Percentiles rank a stretch among this genome's conserved stretches.
Evolutionary conservation across 441 rosid genomes (phyloP).

Genomic region (Croton laevigatus): DNA sequence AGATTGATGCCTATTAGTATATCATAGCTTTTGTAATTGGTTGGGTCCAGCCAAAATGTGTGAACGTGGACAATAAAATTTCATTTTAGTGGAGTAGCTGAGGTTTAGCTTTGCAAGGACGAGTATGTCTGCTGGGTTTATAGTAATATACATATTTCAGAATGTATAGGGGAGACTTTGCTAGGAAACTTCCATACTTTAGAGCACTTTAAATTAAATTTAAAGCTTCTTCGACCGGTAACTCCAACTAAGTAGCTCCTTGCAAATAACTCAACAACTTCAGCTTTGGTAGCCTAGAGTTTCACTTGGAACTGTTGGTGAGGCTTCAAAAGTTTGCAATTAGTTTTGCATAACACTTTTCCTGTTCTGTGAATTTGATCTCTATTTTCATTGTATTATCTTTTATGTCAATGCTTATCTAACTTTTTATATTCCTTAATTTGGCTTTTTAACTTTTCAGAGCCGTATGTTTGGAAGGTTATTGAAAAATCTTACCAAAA

Average conservation of each 20-base stretch:
- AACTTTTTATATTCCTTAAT: neutral
- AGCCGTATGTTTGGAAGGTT: no score
- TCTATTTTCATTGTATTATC: slow-evolving; percentile 1
- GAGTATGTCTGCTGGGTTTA: neutral
- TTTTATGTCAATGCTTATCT: neutral
- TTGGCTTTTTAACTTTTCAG: no score
- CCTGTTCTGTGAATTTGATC: neutral
- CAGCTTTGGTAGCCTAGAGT: neutral
- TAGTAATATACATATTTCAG: neutral
- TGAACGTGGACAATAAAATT: neutral
- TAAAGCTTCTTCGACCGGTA: slow-evolving; percentile 11
- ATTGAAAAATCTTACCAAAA: no score
- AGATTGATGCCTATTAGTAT: no score
- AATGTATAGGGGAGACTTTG: slow-evolving; percentile 3
- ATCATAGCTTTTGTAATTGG: neutral
- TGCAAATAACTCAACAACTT: neutral
- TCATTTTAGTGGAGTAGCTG: neutral
- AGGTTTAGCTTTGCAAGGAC: neutral
- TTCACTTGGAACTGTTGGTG: slow-evolving; percentile 7
- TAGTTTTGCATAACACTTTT: neutral
- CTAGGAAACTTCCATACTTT: slow-evolving; percentile 15
- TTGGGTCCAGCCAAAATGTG: neutral
- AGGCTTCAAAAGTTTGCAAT: slow-evolving; percentile 6
- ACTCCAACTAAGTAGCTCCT: slow-evolving; percentile 1
- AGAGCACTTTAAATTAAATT: slow-evolving; percentile 18